Conservation (phyloP, 2,329 filamentous ascomycete species). For the Periglandula ipomoeae region DNA sequence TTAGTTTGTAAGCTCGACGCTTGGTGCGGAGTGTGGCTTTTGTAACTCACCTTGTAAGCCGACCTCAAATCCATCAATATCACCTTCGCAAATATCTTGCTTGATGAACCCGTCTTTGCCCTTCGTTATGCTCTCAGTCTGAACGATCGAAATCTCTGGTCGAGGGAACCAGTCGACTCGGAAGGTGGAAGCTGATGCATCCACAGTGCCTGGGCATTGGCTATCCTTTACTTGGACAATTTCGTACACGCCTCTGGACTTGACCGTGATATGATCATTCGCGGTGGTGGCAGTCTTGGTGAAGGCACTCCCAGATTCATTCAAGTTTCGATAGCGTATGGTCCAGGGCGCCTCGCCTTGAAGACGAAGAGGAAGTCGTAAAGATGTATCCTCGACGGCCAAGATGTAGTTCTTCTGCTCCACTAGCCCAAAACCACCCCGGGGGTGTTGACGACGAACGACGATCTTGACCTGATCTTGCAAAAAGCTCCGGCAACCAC, state of each 20-base stretch:
- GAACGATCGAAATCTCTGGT: slow-evolving; percentile 59
- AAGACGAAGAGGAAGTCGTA: slow-evolving; percentile 73
- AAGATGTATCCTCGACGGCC: slow-evolving; percentile 64
- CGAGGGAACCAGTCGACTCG: slow-evolving; percentile 78
- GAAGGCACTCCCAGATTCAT: slow-evolving; percentile 38
- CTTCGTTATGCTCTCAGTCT: slow-evolving; percentile 50
- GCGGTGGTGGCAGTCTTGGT: slow-evolving; percentile 39
- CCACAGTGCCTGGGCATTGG: slow-evolving; percentile 74
- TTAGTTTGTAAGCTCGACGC: slow-evolving; percentile 19
- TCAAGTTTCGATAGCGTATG: slow-evolving; percentile 63
- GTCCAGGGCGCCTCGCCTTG: slow-evolving; percentile 81
- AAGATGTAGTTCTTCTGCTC: slow-evolving; percentile 69
- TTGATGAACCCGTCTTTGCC: slow-evolving; percentile 55
- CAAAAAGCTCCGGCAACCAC: slow-evolving; percentile 76
- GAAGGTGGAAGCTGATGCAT: slow-evolving; percentile 64
- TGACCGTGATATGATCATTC: slow-evolving; percentile 63
- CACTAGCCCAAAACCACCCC: slow-evolving; percentile 74
- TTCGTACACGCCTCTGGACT: slow-evolving; percentile 65
- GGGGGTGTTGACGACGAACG: slow-evolving; percentile 80
- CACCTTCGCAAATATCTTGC: slow-evolving; percentile 83
- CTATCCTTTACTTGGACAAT: slow-evolving; percentile 69
- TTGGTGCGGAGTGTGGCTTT: neutral
- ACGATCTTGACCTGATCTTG: slow-evolving; percentile 78
- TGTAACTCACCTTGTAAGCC: slow-evolving; percentile 58
- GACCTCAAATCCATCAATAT: slow-evolving; percentile 82